Conservation (phyloP, 208 protist genomes). For the Tritrichomonas musculus region DNA sequence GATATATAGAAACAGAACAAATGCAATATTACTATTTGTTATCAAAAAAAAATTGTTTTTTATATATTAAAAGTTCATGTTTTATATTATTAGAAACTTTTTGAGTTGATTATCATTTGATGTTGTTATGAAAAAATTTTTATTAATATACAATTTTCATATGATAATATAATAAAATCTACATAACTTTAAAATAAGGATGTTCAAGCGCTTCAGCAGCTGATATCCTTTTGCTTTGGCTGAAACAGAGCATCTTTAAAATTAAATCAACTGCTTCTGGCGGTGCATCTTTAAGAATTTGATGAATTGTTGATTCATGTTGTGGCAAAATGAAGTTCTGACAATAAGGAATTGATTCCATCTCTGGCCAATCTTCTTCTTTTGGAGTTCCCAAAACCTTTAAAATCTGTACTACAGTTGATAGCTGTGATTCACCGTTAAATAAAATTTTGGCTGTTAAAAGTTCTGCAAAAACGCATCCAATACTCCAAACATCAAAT, state of each 20-base stretch:
- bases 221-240: neutral
- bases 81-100: too few species aligned
- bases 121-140: too few species aligned
- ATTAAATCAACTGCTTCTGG: neutral
- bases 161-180: too few species aligned
- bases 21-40: too few species aligned
- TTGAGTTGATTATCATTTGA: too few species aligned
- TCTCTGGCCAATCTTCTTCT: slow-evolving; percentile 20
- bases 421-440: neutral
- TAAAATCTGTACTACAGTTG: neutral
- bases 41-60: too few species aligned
- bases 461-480: neutral
- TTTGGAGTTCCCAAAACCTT: slow-evolving; percentile 5
- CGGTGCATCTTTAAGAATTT: neutral
- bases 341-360: neutral
- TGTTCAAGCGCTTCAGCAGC: neutral
- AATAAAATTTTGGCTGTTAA: neutral
- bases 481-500: slow-evolving; percentile 1
- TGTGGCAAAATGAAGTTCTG: neutral
- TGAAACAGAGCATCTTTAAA: neutral
- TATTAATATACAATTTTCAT: too few species aligned
- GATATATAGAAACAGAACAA: too few species aligned
- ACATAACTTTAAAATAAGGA: too few species aligned
- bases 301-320: neutral
- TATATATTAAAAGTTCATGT: too few species aligned